These are phyloP conservation scores for Sporothrix mexicana DNA, from an alignment of 2,329 filamentous ascomycete species.

Conservation along the genomic window DNA sequence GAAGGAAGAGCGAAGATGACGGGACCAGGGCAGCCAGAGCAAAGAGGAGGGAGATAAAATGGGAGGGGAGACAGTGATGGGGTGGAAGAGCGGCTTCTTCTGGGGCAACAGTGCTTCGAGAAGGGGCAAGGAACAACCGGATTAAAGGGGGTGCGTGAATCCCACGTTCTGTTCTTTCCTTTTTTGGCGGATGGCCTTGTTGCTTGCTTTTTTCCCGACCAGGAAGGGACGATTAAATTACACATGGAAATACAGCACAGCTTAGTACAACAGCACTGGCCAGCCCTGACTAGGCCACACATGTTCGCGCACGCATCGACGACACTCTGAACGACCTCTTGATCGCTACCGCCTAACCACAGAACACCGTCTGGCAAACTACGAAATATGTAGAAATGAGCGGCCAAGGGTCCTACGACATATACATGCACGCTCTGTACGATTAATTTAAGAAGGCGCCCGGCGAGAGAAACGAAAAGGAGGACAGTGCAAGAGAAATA, in stretches of 20 bases:
- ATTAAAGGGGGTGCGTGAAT: slow-evolving; percentile 30
- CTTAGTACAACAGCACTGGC: slow-evolving; percentile 18
- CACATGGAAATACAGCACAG: background rate
- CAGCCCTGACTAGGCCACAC: background rate
- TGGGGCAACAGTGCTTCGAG: slow-evolving; percentile 36
- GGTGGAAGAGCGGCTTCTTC: slow-evolving; percentile 19
- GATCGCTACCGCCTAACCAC: background rate
- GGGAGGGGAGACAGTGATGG: background rate
- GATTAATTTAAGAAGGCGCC: background rate
- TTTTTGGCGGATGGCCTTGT: background rate
- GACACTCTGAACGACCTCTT: no score
- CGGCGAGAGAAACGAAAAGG: background rate
- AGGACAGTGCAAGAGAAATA: slow-evolving; percentile 11
- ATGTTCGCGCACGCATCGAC: background rate
- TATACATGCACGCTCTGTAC: background rate
- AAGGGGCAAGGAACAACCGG: slow-evolving; percentile 37
- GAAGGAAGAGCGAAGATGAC: background rate
- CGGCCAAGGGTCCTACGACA: background rate
- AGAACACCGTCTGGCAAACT: background rate
- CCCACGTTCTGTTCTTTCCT: slow-evolving; percentile 32
- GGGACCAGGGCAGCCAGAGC: background rate
- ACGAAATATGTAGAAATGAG: background rate
- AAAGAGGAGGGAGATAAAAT: slow-evolving; percentile 18
- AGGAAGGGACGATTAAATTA: slow-evolving; percentile 25
- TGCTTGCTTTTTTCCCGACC: background rate